Conservation (phyloP, 2,329 filamentous ascomycete genomes). For the Penicillium digitatum region DNA sequence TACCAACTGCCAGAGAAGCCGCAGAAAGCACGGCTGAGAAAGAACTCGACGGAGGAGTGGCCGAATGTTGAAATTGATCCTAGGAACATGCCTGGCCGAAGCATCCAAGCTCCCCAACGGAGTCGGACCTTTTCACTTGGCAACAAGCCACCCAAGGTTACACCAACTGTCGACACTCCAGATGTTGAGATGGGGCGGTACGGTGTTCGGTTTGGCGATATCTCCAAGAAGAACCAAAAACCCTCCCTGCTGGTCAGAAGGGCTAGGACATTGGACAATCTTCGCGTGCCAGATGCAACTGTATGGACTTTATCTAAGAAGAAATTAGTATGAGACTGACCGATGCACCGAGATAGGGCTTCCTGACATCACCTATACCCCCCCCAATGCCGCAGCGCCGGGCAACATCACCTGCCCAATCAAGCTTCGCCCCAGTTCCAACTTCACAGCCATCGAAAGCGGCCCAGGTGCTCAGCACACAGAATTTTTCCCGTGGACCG, state of each 20-base stretch:
- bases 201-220: slow-evolving; percentile 83
- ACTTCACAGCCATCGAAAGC: slow-evolving; percentile 31
- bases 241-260: slow-evolving; percentile 35
- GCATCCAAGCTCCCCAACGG: slow-evolving; percentile 1
- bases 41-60: slow-evolving; percentile 18
- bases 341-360: slow-evolving; percentile 5
- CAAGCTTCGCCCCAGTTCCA: slow-evolving; percentile 41
- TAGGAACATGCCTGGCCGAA: neutral
- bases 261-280: slow-evolving; percentile 42
- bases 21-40: neutral
- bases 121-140: slow-evolving; percentile 12
- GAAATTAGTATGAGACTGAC: neutral
- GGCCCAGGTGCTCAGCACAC: slow-evolving; percentile 29
- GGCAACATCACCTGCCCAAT: slow-evolving; percentile 36
- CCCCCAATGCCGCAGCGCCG: slow-evolving; percentile 29
- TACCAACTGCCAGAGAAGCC: neutral
- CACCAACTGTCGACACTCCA: slow-evolving; percentile 65
- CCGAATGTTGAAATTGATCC: slow-evolving; percentile 16
- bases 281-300: slow-evolving; percentile 52
- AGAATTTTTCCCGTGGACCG: slow-evolving; percentile 29
- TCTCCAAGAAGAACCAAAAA: slow-evolving; percentile 53
- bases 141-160: slow-evolving; percentile 3
- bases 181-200: slow-evolving; percentile 79
- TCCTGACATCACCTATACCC: slow-evolving; percentile 9
- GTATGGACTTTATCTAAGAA: slow-evolving; percentile 25